Evolutionary conservation across 371 early-diverging fungal genomes (phyloP).

Genomic region (Mortierella sp.): DNA sequence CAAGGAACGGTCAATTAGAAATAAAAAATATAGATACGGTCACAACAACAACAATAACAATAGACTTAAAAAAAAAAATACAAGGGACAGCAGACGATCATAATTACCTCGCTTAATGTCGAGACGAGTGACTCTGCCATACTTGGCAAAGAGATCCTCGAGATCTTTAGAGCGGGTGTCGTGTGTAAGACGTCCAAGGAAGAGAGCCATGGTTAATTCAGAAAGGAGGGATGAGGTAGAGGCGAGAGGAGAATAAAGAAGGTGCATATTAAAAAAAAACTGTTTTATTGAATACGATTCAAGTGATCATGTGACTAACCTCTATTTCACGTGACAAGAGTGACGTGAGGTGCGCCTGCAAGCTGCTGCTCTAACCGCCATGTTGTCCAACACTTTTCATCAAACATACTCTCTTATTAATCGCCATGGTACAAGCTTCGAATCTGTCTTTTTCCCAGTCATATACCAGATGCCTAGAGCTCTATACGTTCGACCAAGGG

Average conservation of each 20-base stretch:
- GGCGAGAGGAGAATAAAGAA: not conserved
- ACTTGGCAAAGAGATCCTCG: conserved; percentile 79
- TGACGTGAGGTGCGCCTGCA: not conserved
- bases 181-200: conserved; percentile 74
- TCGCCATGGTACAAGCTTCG: not conserved
- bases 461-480: not conserved
- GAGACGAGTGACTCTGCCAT: conserved; percentile 80
- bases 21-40: not conserved
- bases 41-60: conserved; percentile 11
- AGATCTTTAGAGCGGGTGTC: conserved; percentile 76
- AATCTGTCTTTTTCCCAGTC: not conserved
- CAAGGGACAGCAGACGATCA: not conserved
- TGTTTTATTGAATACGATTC: not conserved
- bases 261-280: not conserved
- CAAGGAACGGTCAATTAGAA: not conserved
- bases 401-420: conserved; percentile 1
- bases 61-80: not conserved
- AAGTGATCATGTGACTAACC: not conserved
- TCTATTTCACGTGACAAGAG: not conserved
- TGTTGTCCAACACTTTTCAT: not conserved
- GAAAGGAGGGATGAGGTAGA: not conserved
- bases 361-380: not conserved
- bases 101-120: conserved; percentile 71
- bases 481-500: not conserved
- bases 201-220: conserved; percentile 61